Base-by-base conservation (phyloP, 805 yeast species). In the Cyberlindnera maritima region DNA sequence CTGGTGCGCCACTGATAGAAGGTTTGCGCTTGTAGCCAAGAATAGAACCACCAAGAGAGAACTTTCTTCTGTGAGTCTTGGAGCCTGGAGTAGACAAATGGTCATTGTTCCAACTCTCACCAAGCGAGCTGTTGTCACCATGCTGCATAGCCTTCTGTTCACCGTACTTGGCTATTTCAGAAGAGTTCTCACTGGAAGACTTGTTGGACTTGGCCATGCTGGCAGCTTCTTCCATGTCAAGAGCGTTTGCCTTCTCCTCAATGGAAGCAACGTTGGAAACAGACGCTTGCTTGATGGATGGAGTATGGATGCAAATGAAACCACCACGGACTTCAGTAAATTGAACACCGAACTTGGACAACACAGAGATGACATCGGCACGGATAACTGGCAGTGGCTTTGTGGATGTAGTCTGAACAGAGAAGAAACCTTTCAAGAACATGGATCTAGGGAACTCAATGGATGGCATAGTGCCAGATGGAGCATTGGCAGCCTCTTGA, bases 271-370 rank as follows among this genome's bases (percentile, higher is more conserved):
- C 36, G 17, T 36, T 43, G 14, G 43, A n/a, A 5, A 35, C 21
- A 4, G 50, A 41, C 18, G 36, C 44, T 25, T 47, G 23, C 26
- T 40, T 40, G 28, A 72, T 70, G 3, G 81, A 77, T 36, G 84
- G 76, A 31, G 77, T 45, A 59, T 86, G 90, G 10, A 81, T 75
- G 70, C 98, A 91, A 20, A 88, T 77, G 64, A 92, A 91, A 0
- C 97, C 98, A 48, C 98, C 97, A 60, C 85, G 85, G 19, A 91
- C 96, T 67, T 91, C 98, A 52, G 83, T 85, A 64, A 77, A 91
- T 49, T 81, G 80, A 41, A 92, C 94, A 23, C 88, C 89, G 61
- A 88, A 72, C 52, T 80, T 80, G 17, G 81, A 81, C 62, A 91
- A 74, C 1, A 86, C 92, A 18, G 81, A 76, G 25, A 91, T 86